Percentiles rank a stretch among this genome's conserved stretches.
Conservation (phyloP, 768 basidiomycete genomes). For the Tulasnella sp. region DNA sequence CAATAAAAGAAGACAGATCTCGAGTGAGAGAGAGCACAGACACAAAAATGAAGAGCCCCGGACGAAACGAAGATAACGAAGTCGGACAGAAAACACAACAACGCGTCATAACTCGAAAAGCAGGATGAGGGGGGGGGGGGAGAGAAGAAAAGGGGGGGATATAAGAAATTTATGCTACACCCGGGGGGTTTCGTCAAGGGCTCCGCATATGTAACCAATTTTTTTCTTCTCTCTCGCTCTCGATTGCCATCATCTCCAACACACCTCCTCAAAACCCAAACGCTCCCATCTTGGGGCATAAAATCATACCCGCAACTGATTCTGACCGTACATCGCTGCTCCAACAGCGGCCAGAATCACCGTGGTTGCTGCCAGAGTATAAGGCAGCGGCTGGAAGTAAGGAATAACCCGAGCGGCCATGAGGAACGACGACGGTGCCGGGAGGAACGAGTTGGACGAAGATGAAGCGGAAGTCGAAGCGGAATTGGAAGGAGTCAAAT, state of each 20-base stretch:
- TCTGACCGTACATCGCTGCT: conserved; percentile 15
- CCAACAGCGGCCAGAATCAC: conserved; percentile 25
- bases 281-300: background rate
- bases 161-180: background rate
- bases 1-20: background rate
- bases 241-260: background rate
- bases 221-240: background rate
- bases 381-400: conserved; percentile 18
- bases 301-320: background rate
- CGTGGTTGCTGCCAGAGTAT: conserved; percentile 24
- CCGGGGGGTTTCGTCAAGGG: background rate
- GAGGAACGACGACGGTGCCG: background rate
- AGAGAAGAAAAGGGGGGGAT: background rate
- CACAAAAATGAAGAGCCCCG: background rate
- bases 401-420: background rate
- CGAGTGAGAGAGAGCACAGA: background rate
- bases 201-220: background rate
- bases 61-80: background rate
- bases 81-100: background rate
- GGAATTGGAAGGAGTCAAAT: background rate
- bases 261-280: background rate
- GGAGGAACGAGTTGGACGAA: background rate
- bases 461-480: background rate
- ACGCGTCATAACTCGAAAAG: background rate
- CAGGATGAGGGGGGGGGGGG: background rate